phyloP scores from a whole-genome alignment of 1,284 basidiomycete genomes.

The Calocybe gambosa region DNA sequence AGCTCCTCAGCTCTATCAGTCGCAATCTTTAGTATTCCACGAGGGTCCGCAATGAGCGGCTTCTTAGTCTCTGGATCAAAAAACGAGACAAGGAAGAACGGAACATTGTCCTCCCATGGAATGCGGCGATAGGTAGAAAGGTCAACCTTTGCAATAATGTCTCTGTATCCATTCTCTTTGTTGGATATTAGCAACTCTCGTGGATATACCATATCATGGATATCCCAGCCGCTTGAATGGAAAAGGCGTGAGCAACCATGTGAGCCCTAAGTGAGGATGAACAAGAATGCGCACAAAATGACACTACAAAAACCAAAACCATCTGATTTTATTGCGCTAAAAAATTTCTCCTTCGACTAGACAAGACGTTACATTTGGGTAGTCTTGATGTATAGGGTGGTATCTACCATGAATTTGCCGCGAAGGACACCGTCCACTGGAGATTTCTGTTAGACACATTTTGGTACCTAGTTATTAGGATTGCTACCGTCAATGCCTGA shows the following conservation, averaged over 20 bases:
- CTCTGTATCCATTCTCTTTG: constrained; percentile 85
- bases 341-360: constrained; percentile 87
- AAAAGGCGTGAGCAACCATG: not conserved
- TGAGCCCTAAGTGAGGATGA: constrained; percentile 17
- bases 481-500: constrained; percentile 61
- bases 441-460: constrained; percentile 1
- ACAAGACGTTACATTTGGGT: not conserved
- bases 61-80: constrained; percentile 76
- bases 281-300: constrained; percentile 61
- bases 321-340: constrained; percentile 75
- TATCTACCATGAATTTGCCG: constrained; percentile 83
- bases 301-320: constrained; percentile 94
- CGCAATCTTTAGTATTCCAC: constrained; percentile 69
- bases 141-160: constrained; percentile 82
- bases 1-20: constrained; percentile 41
- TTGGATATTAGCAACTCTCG: constrained; percentile 88
- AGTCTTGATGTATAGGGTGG: not conserved
- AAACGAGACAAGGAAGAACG: constrained; percentile 92
- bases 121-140: constrained; percentile 81
- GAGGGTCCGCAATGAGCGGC: constrained; percentile 78
- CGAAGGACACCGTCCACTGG: constrained; percentile 88
- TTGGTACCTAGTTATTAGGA: not conserved
- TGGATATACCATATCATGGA: constrained; percentile 80
- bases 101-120: constrained; percentile 89
- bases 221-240: constrained; percentile 73